These are phyloP conservation scores for Pulveroboletus sp. DNA, from an alignment of 768 basidiomycete genomes.

Conservation along the genomic window DNA sequence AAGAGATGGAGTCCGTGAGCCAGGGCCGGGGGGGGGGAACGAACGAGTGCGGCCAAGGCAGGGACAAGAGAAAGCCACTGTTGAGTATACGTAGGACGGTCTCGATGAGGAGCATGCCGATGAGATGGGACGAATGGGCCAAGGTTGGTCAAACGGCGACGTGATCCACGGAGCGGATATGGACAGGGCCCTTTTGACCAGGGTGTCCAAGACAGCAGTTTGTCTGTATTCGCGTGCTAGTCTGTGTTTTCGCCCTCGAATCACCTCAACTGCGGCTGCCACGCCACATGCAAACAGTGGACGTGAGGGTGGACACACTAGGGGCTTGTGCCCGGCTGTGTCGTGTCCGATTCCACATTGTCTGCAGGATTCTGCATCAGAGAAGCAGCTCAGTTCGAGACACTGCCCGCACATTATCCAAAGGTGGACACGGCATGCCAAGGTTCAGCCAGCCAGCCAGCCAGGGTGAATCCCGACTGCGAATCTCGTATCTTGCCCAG, in stretches of 20 bases:
- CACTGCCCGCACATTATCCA: conserved; percentile 5
- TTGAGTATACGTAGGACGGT: too few relatives aligned
- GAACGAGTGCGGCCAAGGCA: background rate
- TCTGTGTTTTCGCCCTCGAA: background rate
- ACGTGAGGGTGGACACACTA: background rate
- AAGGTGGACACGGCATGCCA: background rate
- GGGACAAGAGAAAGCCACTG: background rate
- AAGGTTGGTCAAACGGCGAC: background rate
- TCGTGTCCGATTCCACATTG: conserved; percentile 7
- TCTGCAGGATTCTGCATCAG: conserved; percentile 2
- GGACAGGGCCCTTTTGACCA: background rate
- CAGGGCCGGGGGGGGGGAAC: background rate
- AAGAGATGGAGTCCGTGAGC: too few relatives aligned
- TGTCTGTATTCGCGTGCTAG: background rate
- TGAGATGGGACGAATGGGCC: background rate
- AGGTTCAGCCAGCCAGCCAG: background rate
- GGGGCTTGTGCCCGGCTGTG: background rate
- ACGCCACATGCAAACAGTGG: conserved; percentile 1
- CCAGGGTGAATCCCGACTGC: conserved; percentile 12
- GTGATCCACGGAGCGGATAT: background rate
- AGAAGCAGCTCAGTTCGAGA: conserved; percentile 8
- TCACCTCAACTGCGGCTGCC: background rate
- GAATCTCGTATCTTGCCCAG: conserved; percentile 16
- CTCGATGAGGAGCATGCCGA: background rate
- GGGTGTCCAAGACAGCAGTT: background rate